Base-by-base conservation (phyloP, 208 protist species). In the Acanthamoeba culbertsoni region DNA sequence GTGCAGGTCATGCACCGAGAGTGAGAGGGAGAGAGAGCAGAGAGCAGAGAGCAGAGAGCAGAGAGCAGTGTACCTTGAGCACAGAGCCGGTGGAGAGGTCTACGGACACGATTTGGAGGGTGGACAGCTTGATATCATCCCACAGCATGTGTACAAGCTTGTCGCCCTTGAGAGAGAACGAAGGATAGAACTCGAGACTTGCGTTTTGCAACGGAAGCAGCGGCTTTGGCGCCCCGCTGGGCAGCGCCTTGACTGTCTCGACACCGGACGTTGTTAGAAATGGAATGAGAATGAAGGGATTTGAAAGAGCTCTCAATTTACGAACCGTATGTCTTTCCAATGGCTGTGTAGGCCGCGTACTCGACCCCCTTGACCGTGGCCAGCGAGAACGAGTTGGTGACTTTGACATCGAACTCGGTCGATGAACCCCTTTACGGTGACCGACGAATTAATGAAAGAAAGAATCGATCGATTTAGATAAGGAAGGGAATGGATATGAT, bases 261-360 rank as follows among this genome's bases (percentile, higher is more conserved):
- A n/a, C 8, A 2, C 26, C 14, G 42, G 1, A 40, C 51, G 42
- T 2, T 33, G 4, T 4, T 2, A 55, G 65, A 7, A 75, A 6
- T 18, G 75, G 31, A 4, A 82, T 23, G 45, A 82, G 4, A 8
- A 53, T n/a, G n/a, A 51, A 7, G 10, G 10, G 48, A 35, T 75
- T n/a, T 6, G 65, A 12, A 18, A 33, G 35, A 43, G 18, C 5
- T 37, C 18, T 8, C 18, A 33, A 14, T 7, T 8, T 2, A 5
- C n/a, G 37, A 35, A 82, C 71, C n/a, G 20, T 82, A 82, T 4
- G 71, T 82, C 71, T 82, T 82, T 35, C 55, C 82, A 28, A 65
- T 45, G 35, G 82, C 82, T 31, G 82, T 90, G 82, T 71, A 90
- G 23, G 71, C 71, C n/a, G 71, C 71, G 42, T 82, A 82, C 42